Percentiles rank a stretch among this genome's conserved stretches.
Conservation (phyloP, 1,139 yeast genomes). For the Pneumocystis jirovecii region DNA sequence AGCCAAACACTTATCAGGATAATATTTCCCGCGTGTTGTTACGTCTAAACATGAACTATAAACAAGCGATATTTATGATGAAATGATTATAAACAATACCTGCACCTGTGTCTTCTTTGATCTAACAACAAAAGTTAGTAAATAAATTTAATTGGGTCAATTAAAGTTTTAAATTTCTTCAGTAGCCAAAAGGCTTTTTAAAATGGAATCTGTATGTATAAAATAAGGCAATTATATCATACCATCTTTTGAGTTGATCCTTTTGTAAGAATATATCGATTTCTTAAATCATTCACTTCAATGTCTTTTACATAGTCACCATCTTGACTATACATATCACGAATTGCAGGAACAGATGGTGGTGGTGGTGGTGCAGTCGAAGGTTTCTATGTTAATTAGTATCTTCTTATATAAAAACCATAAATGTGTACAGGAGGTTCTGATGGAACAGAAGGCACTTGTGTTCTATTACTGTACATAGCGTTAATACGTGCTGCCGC, state of each 20-base stretch:
- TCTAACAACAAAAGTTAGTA: constrained; percentile 2
- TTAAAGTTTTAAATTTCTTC: not conserved
- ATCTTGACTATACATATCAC: constrained; percentile 7
- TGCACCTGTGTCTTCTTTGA: constrained; percentile 13
- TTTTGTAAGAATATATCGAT: constrained; percentile 27
- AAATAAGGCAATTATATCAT: not conserved
- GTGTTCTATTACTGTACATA: not conserved
- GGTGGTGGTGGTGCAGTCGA: constrained; percentile 8
- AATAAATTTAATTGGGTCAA: not conserved
- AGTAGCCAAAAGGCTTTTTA: not conserved
- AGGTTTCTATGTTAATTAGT: not conserved
- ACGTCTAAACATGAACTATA: constrained; percentile 16
- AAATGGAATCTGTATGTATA: not conserved
- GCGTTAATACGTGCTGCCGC: not conserved
- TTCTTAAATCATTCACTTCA: constrained; percentile 27
- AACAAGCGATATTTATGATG: not conserved
- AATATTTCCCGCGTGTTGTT: constrained; percentile 26
- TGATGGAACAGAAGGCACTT: not conserved
- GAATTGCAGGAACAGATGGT: constrained; percentile 1
- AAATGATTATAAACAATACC: constrained; percentile 3
- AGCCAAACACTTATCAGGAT: constrained; percentile 26
- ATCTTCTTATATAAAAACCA: not conserved
- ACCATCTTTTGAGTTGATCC: constrained; percentile 22
- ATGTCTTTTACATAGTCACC: constrained; percentile 19
- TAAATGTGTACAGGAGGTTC: not conserved